A percentile compares a stretch with the other conserved stretches of the same genome.
phyloP scores from a whole-genome alignment of 306 rosid species.

The Citrullus mucosospermus region DNA sequence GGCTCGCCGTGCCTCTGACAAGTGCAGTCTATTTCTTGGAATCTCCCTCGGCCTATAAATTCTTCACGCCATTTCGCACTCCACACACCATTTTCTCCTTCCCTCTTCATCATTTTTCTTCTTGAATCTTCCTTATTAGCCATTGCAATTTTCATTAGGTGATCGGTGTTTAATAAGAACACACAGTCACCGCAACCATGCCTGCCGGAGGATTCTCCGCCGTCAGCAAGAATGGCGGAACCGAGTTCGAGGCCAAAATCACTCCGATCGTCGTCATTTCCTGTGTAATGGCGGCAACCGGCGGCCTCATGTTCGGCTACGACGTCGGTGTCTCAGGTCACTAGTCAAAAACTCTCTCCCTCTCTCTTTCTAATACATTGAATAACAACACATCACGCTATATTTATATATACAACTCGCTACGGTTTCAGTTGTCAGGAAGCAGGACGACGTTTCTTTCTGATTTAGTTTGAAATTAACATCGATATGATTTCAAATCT shows the following conservation, averaged over 20 bases:
- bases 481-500: not conserved
- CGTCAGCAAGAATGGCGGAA: slow-evolving; percentile 5
- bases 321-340: slow-evolving; percentile 6
- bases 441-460: not conserved
- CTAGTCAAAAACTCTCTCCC: not conserved
- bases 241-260: not conserved
- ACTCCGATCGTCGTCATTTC: slow-evolving; percentile 2
- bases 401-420: no score
- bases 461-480: not conserved
- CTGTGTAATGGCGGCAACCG: slow-evolving; percentile 7
- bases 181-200: slow-evolving; percentile 21
- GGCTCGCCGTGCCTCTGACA: not conserved
- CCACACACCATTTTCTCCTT: not conserved
- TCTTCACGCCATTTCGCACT: not conserved
- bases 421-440: not conserved
- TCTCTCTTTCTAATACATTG: not conserved
- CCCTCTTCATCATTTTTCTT: not conserved
- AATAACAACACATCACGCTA: not conserved
- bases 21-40: not conserved
- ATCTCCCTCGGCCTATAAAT: not conserved
- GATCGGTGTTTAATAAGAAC: not conserved
- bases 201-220: slow-evolving; percentile 40
- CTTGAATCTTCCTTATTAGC: not conserved
- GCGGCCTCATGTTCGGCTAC: slow-evolving; percentile 7
- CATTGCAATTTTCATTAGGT: not conserved